These are phyloP conservation scores for Zygoascus flipseniorum DNA, from an alignment of 805 yeast species.

Conservation along the genomic window DNA sequence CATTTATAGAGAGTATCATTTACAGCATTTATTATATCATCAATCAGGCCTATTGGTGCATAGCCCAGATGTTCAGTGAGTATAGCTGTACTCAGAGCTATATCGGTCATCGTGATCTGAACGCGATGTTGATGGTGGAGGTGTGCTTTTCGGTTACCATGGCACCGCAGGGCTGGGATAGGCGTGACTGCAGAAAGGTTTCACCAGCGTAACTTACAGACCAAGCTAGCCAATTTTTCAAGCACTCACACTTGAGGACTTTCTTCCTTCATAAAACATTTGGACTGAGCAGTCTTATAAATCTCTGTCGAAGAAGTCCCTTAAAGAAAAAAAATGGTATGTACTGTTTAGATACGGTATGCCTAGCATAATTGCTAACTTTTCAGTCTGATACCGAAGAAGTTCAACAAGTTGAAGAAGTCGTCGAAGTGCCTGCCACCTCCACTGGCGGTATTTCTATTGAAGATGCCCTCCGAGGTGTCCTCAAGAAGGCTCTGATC, in stretches of 20 bases:
- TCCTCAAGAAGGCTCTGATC: constrained; percentile 93
- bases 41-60: constrained; percentile 74
- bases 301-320: constrained; percentile 29
- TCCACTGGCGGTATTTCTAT: constrained; percentile 84
- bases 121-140: neutral
- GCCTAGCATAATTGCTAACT: neutral
- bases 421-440: constrained; percentile 72
- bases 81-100: constrained; percentile 23
- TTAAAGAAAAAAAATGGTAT: constrained; percentile 15
- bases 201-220: neutral
- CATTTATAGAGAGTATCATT: constrained; percentile 78
- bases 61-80: constrained; percentile 82
- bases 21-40: constrained; percentile 81
- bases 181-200: neutral
- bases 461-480: constrained; percentile 97
- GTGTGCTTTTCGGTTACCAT: neutral
- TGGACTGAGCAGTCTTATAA: constrained; percentile 27
- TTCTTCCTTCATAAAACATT: neutral
- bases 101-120: neutral
- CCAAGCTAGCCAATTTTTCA: neutral
- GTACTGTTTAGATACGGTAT: neutral
- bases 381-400: constrained; percentile 84
- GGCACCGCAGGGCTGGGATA: neutral
- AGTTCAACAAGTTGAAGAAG: constrained; percentile 74
- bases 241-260: neutral